Evolutionary conservation across 306 rosid species (phyloP).

Genomic region (Trifolium pratense): DNA sequence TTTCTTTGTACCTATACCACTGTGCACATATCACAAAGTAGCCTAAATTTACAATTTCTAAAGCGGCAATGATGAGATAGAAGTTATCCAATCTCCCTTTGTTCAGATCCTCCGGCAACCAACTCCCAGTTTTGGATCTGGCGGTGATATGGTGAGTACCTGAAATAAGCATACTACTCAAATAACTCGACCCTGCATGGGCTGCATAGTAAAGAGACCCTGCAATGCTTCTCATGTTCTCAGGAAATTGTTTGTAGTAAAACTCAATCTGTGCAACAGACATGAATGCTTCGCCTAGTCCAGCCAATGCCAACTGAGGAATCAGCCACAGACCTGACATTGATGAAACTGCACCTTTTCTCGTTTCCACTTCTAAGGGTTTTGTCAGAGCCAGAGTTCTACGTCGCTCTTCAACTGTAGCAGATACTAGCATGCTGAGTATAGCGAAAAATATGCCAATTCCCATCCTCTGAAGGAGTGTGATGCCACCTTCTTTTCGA

Average conservation of each 20-base stretch:
- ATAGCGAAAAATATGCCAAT: constrained; percentile 63
- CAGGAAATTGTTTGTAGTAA: constrained; percentile 93
- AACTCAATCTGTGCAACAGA: constrained; percentile 77
- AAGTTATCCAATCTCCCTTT: constrained; percentile 74
- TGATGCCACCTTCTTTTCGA: constrained; percentile 78
- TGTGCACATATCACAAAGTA: constrained; percentile 67
- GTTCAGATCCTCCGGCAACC: constrained; percentile 86
- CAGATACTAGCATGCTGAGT: constrained; percentile 66
- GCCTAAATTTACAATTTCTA: constrained; percentile 53
- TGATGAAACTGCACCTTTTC: constrained; percentile 77
- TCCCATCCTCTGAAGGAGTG: constrained; percentile 81
- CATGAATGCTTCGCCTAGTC: constrained; percentile 67
- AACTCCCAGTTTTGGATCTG: constrained; percentile 52
- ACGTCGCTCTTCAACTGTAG: constrained; percentile 56
- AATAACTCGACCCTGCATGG: constrained; percentile 68
- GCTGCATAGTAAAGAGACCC: constrained; percentile 69
- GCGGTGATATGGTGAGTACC: constrained; percentile 50
- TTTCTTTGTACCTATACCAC: constrained; percentile 74
- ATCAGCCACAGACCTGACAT: constrained; percentile 83
- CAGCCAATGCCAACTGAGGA: constrained; percentile 73
- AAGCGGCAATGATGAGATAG: constrained; percentile 59
- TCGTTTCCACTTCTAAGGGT: constrained; percentile 59
- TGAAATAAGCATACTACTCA: constrained; percentile 60
- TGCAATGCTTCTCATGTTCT: constrained; percentile 88
- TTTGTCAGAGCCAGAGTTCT: constrained; percentile 57